Base-by-base conservation (phyloP, 179 eudicot species). In the Carnegiea gigantea region DNA sequence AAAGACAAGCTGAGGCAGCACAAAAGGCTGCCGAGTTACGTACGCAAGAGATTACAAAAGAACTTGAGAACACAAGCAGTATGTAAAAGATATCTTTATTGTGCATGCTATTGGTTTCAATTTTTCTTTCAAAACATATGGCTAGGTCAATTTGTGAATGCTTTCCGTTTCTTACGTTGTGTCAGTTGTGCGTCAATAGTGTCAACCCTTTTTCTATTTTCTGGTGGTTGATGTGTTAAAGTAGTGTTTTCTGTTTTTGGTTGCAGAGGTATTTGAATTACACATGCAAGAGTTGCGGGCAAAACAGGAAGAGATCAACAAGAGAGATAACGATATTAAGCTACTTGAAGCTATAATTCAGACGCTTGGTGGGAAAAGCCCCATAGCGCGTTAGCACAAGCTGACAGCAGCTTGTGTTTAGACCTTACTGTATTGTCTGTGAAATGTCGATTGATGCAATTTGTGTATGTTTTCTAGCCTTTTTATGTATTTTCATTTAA, bases 21-120 rank as follows among this genome's bases (percentile, higher is more conserved):
- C 97, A 96, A 81, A 92, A 88, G 84, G 98, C 96, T 84, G 97
- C 98, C 78, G 99, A 96, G 81, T 82, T 92, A 49, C 97, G 91
- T 70, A 89, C 93, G 20, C 89, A 85, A 77, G 99, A 92, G 67
- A 84, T 93, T 60, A 93, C 95, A 51, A 92, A 72, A 84, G 99
- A 96, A 86, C 97, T 96, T 71, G 98, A 96, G 75, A 96, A 96
- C 89, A 96, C 99, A 53, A 87, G 96, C 75, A 94, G 99, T 94
- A 94, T 64, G 93, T 85, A 40, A n/a, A 24, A 20, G 20, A 40
- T 49, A 13, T 53, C 38, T 44, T 28, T 54, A 76, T 26, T 14
- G 11, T 28, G 15, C 40, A 49, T 26, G 23, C 12, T 67, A 73
- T 38, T 51, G 17, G 3, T 71, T 82, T 8, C 46, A 36, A 36